Evolutionary conservation across 768 basidiomycete genomes (phyloP).

Genomic region (Amanita muscaria): DNA sequence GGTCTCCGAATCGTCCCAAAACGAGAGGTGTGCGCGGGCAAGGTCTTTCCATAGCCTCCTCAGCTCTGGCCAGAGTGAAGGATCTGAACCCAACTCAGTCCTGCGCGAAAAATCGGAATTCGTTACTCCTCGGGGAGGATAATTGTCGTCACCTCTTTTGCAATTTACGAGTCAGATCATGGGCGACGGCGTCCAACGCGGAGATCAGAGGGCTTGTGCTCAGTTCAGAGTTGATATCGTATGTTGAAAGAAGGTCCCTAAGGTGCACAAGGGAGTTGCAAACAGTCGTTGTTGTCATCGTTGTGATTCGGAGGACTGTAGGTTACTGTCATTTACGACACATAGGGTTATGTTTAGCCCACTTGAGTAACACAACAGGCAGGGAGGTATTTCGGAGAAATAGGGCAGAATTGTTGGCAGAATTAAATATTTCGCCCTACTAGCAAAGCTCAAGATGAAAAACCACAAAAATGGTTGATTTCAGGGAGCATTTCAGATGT

Average conservation of each 20-base stretch:
- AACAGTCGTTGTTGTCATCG: conserved; percentile 5
- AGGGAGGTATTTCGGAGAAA: no score
- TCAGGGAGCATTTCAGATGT: neutral
- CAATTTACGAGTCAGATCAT: conserved; percentile 41
- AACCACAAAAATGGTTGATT: no score
- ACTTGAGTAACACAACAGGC: no score
- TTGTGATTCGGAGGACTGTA: conserved; percentile 1
- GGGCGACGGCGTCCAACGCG: conserved; percentile 42
- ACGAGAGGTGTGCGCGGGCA: conserved; percentile 39
- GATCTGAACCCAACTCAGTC: conserved; percentile 27
- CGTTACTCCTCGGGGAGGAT: neutral
- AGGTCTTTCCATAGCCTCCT: conserved; percentile 49
- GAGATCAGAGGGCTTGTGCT: conserved; percentile 23
- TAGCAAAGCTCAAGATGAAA: no score
- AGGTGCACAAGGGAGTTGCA: conserved; percentile 19
- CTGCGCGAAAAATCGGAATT: conserved; percentile 13
- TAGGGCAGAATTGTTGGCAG: conserved; percentile 2
- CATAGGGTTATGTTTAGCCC: no score
- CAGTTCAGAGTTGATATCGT: conserved; percentile 30
- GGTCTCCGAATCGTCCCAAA: conserved; percentile 40
- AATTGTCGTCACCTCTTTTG: conserved; percentile 25
- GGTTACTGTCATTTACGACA: neutral
- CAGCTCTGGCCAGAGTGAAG: conserved; percentile 47
- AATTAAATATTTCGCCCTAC: conserved; percentile 3
- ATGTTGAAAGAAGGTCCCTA: conserved; percentile 32